Evolutionary conservation across 257 asterid genomes (phyloP).

Genomic region (Phtheirospermum japonicum): DNA sequence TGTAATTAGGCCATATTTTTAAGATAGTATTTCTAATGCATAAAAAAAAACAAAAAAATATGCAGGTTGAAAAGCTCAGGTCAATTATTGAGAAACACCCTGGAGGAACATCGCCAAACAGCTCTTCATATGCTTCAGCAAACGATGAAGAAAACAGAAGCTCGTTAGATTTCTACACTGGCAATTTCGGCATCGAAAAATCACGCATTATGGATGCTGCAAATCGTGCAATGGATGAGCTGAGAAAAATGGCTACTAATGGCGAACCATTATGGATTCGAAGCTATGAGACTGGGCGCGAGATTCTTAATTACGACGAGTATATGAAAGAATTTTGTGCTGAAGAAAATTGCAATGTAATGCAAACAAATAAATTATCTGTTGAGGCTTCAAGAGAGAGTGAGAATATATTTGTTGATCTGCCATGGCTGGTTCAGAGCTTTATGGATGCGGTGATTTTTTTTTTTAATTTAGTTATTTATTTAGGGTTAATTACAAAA

Average conservation of each 20-base stretch:
- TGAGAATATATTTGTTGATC: slow-evolving; percentile 53
- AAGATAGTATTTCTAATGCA: too few species aligned
- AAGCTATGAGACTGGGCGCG: slow-evolving; percentile 77
- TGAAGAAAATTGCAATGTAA: slow-evolving; percentile 19
- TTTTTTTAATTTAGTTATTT: too few species aligned
- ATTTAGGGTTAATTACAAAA: too few species aligned
- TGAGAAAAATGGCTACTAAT: slow-evolving; percentile 56
- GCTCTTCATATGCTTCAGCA: slow-evolving; percentile 49
- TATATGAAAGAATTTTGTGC: slow-evolving; percentile 45
- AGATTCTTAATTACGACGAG: slow-evolving; percentile 86
- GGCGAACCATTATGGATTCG: slow-evolving; percentile 74
- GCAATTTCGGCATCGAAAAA: slow-evolving; percentile 47
- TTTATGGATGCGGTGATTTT: slow-evolving; percentile 79
- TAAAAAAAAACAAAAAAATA: not conserved
- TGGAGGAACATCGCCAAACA: slow-evolving; percentile 46
- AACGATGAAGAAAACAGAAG: slow-evolving; percentile 49
- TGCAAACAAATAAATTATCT: slow-evolving; percentile 37
- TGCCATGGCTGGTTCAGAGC: slow-evolving; percentile 58
- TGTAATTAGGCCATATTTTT: too few species aligned
- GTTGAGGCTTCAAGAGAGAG: slow-evolving; percentile 84
- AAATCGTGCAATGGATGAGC: slow-evolving; percentile 51
- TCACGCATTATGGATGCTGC: slow-evolving; percentile 46
- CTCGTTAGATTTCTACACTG: slow-evolving; percentile 37
- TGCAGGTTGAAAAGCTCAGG: slow-evolving; percentile 71
- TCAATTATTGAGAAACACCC: slow-evolving; percentile 42